Percentiles rank a stretch among this genome's conserved stretches.
phyloP scores from a whole-genome alignment of 768 basidiomycete species.

The Tubosaeta sp. region DNA sequence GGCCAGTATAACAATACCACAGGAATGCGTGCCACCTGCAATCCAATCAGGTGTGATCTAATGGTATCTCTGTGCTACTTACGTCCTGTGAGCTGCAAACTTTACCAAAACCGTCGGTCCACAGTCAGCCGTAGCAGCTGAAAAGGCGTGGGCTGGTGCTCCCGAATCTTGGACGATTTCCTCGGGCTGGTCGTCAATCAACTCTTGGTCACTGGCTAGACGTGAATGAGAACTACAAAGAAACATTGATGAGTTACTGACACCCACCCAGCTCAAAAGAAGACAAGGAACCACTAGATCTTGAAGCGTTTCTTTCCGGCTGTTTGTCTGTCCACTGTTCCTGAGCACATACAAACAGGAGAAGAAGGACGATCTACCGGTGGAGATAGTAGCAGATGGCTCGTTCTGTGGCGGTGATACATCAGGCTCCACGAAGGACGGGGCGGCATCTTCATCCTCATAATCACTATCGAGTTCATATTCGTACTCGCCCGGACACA shows the following conservation, averaged over 20 bases:
- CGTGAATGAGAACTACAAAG: conserved; percentile 4
- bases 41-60: background rate
- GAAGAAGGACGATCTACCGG: background rate
- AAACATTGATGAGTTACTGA: background rate
- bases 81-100: conserved; percentile 12
- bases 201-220: conserved; percentile 4
- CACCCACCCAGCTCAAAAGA: conserved; percentile 10
- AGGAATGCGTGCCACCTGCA: conserved; percentile 14
- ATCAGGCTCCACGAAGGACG: background rate
- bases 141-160: background rate
- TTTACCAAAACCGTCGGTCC: conserved; percentile 1
- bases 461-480: conserved; percentile 25
- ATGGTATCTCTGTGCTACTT: background rate
- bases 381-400: background rate
- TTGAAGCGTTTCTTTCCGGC: background rate
- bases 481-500: conserved; percentile 10
- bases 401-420: background rate
- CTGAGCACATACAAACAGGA: background rate
- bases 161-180: conserved; percentile 5
- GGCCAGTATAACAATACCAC: conserved; percentile 19
- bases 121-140: background rate
- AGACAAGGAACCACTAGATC: conserved; percentile 4
- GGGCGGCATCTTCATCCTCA: conserved; percentile 15
- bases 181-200: background rate
- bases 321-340: conserved; percentile 2